Evolutionary conservation across 2,329 filamentous ascomycete species (phyloP).

Genomic region (Pseudogymnoascus sp.): DNA sequence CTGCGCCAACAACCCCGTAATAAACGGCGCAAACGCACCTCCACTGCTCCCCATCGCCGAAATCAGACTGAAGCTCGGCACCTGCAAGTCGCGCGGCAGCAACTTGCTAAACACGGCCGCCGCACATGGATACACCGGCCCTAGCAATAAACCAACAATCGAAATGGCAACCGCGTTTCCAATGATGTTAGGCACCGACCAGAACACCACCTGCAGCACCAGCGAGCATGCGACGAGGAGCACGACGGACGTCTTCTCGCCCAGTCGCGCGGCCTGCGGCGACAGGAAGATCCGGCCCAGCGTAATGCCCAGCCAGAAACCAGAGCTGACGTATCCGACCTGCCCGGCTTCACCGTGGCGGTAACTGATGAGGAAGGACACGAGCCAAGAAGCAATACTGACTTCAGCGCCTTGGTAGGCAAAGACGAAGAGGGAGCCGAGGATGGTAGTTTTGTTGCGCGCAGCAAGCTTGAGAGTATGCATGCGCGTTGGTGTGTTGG

Average conservation of each 20-base stretch:
- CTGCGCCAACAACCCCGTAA: constrained; percentile 43
- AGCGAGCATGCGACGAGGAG: constrained; percentile 54
- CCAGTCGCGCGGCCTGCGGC: constrained; percentile 58
- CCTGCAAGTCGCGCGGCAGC: constrained; percentile 53
- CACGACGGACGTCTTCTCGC: constrained; percentile 66
- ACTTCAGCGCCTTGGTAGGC: constrained; percentile 82
- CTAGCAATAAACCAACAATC: constrained; percentile 68
- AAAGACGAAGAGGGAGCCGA: constrained; percentile 78
- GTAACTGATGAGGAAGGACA: constrained; percentile 72
- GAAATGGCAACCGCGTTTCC: constrained; percentile 61
- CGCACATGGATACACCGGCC: constrained; percentile 73
- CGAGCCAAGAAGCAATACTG: constrained; percentile 78
- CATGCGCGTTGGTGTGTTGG: constrained; percentile 23
- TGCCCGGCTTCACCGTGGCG: constrained; percentile 62
- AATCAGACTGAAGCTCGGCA: constrained; percentile 61
- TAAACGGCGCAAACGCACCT: constrained; percentile 55
- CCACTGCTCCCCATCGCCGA: constrained; percentile 64
- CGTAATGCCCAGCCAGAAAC: constrained; percentile 69
- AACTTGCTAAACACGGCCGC: constrained; percentile 56
- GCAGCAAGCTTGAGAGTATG: constrained; percentile 34
- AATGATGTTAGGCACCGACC: constrained; percentile 70
- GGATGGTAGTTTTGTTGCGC: constrained; percentile 48
- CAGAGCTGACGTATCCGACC: constrained; percentile 74
- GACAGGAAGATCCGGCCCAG: constrained; percentile 67
- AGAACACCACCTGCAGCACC: constrained; percentile 68